Base-by-base conservation (phyloP, 495 filamentous ascomycete species). In the Aspergillus olivimuriae region DNA sequence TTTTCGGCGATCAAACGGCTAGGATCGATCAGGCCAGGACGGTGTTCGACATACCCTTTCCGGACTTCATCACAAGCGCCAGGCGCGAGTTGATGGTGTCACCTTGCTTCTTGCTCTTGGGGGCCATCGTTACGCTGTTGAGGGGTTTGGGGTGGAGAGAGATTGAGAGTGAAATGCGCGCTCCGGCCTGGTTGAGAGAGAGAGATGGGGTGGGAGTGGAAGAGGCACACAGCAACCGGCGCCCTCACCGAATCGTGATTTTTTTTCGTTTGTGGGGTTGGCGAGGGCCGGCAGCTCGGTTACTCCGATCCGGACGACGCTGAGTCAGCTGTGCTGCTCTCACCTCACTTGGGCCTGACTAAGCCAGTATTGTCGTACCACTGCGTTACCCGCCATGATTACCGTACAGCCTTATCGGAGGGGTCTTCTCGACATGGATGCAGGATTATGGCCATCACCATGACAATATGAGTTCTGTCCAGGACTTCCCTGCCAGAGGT, bases 11-110 rank as follows among this genome's bases (percentile, higher is more conserved):
- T n/a, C n/a, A n/a, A n/a, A n/a, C n/a, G n/a, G n/a, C n/a, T n/a
- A n/a, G n/a, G n/a, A n/a, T 18, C 15, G 10, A 34, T 18, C 39
- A 44, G 28, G 2, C 19, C 15, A 4, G 11, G 4, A 38, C 18
- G 20, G 43, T 36, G 20, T 35, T 43, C 16, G 15, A 48, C 74
- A 42, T 68, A 85, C 78, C 83, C 75, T 94, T 94, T 57, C 89
- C 90, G 47, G 82, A 86, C 80, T 95, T 96, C 85, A 96, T 92
- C 48, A 95, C 90, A 69, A 95, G 81, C 61, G 86, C 87, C 52
- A 92, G 75, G 68, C 86, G 84, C 65, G 82, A 82, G 75, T 87
- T 87, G 76, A 91, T 87, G 77, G 76, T 84, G 78, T 95, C 88
- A 60, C 85, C 81, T 61, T 86, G 81, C 74, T 90, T 92, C 82